Evolutionary conservation across 2,329 filamentous ascomycete species (phyloP).

Genomic region (Ciborinia camelliae): DNA sequence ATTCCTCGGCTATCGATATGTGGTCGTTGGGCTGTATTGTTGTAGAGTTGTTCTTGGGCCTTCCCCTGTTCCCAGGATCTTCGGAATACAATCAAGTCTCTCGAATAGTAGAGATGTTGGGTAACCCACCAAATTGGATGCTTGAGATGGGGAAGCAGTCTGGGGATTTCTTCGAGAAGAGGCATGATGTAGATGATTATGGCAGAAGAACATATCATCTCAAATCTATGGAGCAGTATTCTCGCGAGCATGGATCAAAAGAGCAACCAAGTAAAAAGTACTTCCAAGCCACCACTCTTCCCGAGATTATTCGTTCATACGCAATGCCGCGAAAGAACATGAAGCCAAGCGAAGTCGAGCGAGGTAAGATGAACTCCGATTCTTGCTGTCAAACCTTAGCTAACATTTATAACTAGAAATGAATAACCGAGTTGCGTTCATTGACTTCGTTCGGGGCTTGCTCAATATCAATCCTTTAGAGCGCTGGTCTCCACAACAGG

Average conservation of each 20-base stretch:
- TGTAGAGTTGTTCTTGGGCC: constrained; percentile 90
- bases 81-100: constrained; percentile 99
- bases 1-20: constrained; percentile 99
- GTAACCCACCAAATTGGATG: constrained; percentile 97
- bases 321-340: constrained; percentile 99
- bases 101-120: constrained; percentile 96
- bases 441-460: constrained; percentile 92
- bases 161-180: constrained; percentile 94
- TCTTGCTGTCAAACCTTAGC: constrained; percentile 20
- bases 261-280: constrained; percentile 99
- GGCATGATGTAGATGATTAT: constrained; percentile 77
- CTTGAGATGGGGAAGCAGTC: constrained; percentile 98
- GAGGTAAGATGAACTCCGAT: constrained; percentile 60
- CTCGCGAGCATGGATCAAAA: constrained; percentile 90
- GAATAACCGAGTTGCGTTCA: constrained; percentile 95
- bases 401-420: constrained; percentile 64
- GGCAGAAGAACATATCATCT: constrained; percentile 85
- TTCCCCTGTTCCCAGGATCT: constrained; percentile 92
- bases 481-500: constrained; percentile 96
- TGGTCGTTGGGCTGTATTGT: constrained; percentile 99
- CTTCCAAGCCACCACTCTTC: constrained; percentile 88
- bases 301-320: constrained; percentile 96
- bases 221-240: constrained; percentile 98
- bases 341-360: constrained; percentile 93
- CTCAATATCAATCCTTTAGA: constrained; percentile 94